Evolutionary conservation across 345 rosid genomes (phyloP), one percentile per base, ranked within the genome.

Genomic region (Eucalyptus pauciflora): DNA sequence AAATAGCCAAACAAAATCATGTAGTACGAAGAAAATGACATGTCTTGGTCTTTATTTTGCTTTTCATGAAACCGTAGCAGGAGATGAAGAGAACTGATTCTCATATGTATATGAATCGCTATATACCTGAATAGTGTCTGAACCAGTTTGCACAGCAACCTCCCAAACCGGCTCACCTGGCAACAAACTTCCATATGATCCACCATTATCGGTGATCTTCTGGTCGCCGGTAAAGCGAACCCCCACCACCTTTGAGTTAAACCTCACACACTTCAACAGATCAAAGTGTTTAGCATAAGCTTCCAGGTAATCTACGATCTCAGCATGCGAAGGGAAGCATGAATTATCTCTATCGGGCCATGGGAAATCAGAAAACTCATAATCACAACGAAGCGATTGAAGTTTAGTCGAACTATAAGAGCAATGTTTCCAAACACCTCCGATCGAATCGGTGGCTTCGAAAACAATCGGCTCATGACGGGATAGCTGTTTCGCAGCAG

Each of bases 381-480:
- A 97, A 89, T 92, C 95, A 20, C 76, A 86, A 87, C 98, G 96
- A 50, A 92, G 83, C 43, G 99, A 95, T 87, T 97, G 99, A 86
- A 97, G 96, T 87, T 94, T 96, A 58, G 99, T 97, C 1, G 99
- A 96, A 20, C 85, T 69, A 89, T 94, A 97, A 67, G 96, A 94
- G 89, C 99, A 96, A 80, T 94, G 94, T 86, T 89, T 95, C 99
- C 99, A 96, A n/a, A 97, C 97, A 25, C 99, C 99, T 69, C 99
- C 99, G 29, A 97, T 86, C 5, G 94, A 95, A 88, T 93, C 95
- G 25, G 94, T 92, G 85, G 98, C 97, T 95, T 97, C 99, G 43
- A 97, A 96, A 24, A 97, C 92, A 9, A 94, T 88, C 2, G 99
- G 99, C 87, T 92, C 90, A 89, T 96, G 92, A 88, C 62, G 95